phyloP scores from a whole-genome alignment of 371 early-diverging fungal genomes.

The Lichtheimia hyalospora region DNA sequence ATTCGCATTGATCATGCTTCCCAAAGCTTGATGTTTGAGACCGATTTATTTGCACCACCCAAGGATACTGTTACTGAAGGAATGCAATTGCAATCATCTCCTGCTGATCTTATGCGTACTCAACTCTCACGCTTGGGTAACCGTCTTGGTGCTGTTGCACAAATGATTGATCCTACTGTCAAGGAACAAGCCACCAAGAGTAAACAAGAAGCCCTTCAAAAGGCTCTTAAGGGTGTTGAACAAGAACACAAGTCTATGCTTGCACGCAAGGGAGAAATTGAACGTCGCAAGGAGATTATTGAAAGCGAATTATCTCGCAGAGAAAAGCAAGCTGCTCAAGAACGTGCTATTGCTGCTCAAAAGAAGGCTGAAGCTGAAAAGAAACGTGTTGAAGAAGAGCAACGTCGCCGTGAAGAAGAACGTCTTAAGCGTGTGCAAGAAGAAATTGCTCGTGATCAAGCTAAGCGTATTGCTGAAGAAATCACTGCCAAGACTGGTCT shows the following conservation, averaged over 20 bases:
- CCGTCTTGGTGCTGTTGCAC: constrained; percentile 81
- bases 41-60: constrained; percentile 76
- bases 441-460: constrained; percentile 83
- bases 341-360: constrained; percentile 66
- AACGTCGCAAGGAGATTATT: constrained; percentile 89
- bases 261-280: constrained; percentile 83
- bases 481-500: constrained; percentile 81
- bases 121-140: constrained; percentile 78
- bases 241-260: constrained; percentile 83
- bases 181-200: constrained; percentile 64
- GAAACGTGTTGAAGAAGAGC: constrained; percentile 83
- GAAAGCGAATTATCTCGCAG: constrained; percentile 78
- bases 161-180: constrained; percentile 81
- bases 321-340: constrained; percentile 81
- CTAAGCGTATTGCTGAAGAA: constrained; percentile 85
- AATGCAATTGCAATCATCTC: constrained; percentile 84
- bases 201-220: constrained; percentile 62
- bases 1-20: constrained; percentile 94
- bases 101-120: constrained; percentile 85
- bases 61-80: constrained; percentile 76
- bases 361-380: constrained; percentile 89
- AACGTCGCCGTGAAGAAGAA: constrained; percentile 81
- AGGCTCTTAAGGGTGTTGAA: constrained; percentile 69
- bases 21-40: constrained; percentile 89
- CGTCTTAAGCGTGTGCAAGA: constrained; percentile 77